Evolutionary conservation across 352 stramenopile genomes (phyloP), one percentile per base, ranked within the genome.

Genomic region (Halophytophthora batemanensis): DNA sequence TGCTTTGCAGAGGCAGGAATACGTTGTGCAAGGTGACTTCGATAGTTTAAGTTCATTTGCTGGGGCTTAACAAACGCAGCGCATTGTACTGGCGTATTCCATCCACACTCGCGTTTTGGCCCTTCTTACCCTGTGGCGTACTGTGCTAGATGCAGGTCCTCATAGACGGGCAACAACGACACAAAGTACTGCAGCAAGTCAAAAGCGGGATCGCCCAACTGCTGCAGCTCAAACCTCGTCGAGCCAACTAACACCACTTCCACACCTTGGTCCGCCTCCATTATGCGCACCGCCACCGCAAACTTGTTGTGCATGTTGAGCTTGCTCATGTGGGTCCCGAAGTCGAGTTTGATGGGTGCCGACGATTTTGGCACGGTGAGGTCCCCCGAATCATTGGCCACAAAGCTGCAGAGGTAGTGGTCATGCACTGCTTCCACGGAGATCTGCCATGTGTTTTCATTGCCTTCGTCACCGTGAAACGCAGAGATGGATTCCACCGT

Each of bases 161-260:
- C 79, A 35, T 75, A 86, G 5, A 86, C 65, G 14, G 77, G 72
- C 42, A 88, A 43, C 43, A 74, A 61, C 12, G 59, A 62, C 15
- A 73, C 69, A 19, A 90, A 66, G 35, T 83, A 71, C 39, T 86
- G 77, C 7, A 86, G 45, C n/a, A 88, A 49, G 14, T 81, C 54
- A 22, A 82, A 60, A 10, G 62, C 56, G 8, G 65, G 59, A 18
- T 76, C 59, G 15, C 56, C 13, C 19, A 41, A 53, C 52, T 52
- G 48, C n/a, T 52, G 43, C n/a, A 68, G 34, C 2, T 75, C 61
- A 47, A 82, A 77, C 12, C 50, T 50, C 15, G 59, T 52, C 0
- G 67, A 77, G 1, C 75, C 76, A 7, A 64, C 74, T 25, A 88
- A 23, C 1, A 78, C 22, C 3, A 86, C 40, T 12, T 65, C 47